Base-by-base conservation (phyloP, 176 grass and related monocot genomes). In the Saccharum spontaneum region DNA sequence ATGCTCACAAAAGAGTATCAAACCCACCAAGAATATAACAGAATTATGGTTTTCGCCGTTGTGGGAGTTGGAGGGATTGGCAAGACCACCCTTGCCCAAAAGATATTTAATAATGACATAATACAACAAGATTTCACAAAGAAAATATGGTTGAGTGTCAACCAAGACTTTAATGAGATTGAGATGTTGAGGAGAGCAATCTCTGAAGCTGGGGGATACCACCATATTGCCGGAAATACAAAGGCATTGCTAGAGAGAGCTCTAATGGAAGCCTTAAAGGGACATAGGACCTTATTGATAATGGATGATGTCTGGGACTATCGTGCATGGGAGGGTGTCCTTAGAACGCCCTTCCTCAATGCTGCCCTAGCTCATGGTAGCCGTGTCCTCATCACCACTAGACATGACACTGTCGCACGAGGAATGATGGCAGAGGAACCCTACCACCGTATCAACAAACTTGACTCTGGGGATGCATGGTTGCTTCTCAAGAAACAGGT, bases 41-140 rank as follows among this genome's bases (percentile, higher is more conserved):
- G 10, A 64, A 30, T 64, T 14, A 10, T 22, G 18, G 15, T 73
- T 45, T 22, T 80, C 31, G 46, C 85, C 13, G 69, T 87, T 7
- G 54, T 30, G 2, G 84, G 63, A 30, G 70, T 80, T 23, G 62
- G 76, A 0, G 84, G 84, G 8, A 80, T 87, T 2, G 84, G 84
- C 6, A 87, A 87, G 23, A 87, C 76, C 17, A 80, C 76, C 1
- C 76, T 81, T 1, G 46, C 84, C 0, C 50, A 34, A 22, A 86
- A 80, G 33, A 78, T 86, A 3, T 80, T 60, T 22, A 48, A 69
- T 40, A 43, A 80, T 30, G 20, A 76, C 1, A 73, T 14, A 12
- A 41, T 86, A 8, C 7, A 71, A 30, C 9, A 61, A 3, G 50
- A 73, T 3, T 86, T 86, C 30, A 18, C 44, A 15, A 28, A 44